Conservation (phyloP, 2,329 filamentous ascomycete genomes). For the Pseudogymnoascus sp. region DNA sequence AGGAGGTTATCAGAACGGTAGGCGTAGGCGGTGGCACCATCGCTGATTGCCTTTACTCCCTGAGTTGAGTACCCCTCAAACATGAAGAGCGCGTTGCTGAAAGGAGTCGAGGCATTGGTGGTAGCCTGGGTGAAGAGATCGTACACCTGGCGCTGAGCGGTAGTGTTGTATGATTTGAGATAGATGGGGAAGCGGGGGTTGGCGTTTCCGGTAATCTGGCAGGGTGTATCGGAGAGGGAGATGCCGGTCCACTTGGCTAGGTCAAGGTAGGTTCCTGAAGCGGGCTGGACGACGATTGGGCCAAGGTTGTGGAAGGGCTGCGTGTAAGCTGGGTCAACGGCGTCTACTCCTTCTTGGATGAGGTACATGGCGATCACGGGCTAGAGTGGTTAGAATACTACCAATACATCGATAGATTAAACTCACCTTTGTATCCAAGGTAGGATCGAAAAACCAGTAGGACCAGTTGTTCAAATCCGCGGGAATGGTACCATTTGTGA, state of each 20-base stretch:
- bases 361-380: constrained; percentile 39
- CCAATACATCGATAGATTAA: constrained; percentile 17
- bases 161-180: constrained; percentile 21
- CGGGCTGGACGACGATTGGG: constrained; percentile 31
- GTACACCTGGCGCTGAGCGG: constrained; percentile 23
- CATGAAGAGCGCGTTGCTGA: constrained; percentile 44
- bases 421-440: constrained; percentile 38
- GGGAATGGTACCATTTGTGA: constrained; percentile 39
- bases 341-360: constrained; percentile 38
- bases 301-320: constrained; percentile 39
- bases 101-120: constrained; percentile 26
- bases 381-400: constrained; percentile 19
- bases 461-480: constrained; percentile 45
- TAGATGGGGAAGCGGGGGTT: constrained; percentile 24
- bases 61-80: constrained; percentile 49
- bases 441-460: constrained; percentile 40
- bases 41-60: constrained; percentile 37
- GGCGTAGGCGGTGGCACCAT: constrained; percentile 39
- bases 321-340: constrained; percentile 37
- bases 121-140: constrained; percentile 30
- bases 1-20: constrained; percentile 42
- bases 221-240: constrained; percentile 33
- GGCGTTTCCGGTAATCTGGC: constrained; percentile 24
- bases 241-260: constrained; percentile 41
- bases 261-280: constrained; percentile 40